Percentiles rank a stretch among this genome's conserved stretches.
Conservation (phyloP, 1,284 basidiomycete genomes). For the Ganoderma leucocontextum region DNA sequence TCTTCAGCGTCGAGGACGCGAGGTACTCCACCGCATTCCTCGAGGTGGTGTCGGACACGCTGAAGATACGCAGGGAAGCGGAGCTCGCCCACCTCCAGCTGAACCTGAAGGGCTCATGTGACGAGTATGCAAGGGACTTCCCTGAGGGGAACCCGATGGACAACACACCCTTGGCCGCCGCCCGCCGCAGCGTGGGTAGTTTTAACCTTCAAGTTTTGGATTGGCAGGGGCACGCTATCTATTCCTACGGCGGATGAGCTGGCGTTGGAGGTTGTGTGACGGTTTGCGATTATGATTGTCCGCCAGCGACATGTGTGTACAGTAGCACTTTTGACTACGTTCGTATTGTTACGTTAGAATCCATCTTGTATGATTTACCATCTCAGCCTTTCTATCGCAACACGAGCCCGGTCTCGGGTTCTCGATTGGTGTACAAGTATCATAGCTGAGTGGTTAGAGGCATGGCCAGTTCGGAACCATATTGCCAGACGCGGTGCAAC, state of each 20-base stretch:
- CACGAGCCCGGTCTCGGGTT: background rate
- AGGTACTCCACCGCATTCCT: background rate
- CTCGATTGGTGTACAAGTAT: no score
- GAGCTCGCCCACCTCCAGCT: background rate
- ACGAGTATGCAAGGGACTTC: background rate
- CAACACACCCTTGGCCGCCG: background rate
- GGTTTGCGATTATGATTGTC: background rate
- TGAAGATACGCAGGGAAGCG: background rate
- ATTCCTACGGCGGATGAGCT: background rate
- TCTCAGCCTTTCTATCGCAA: background rate
- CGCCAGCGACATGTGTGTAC: background rate
- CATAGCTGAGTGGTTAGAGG: background rate
- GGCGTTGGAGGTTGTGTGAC: background rate
- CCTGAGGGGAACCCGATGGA: background rate
- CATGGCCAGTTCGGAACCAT: background rate
- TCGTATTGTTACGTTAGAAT: background rate
- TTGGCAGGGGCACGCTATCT: background rate
- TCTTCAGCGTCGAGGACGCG: background rate
- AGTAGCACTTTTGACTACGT: background rate
- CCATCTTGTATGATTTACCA: background rate
- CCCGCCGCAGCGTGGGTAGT: background rate
- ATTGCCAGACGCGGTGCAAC: background rate
- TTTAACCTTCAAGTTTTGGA: background rate
- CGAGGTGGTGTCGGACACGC: background rate
- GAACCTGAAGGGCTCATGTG: background rate